Percentiles rank a stretch among this genome's conserved stretches.
These are phyloP conservation scores for Cercospora sojina DNA, from an alignment of 2,329 filamentous ascomycete genomes.

Conservation along the genomic window DNA sequence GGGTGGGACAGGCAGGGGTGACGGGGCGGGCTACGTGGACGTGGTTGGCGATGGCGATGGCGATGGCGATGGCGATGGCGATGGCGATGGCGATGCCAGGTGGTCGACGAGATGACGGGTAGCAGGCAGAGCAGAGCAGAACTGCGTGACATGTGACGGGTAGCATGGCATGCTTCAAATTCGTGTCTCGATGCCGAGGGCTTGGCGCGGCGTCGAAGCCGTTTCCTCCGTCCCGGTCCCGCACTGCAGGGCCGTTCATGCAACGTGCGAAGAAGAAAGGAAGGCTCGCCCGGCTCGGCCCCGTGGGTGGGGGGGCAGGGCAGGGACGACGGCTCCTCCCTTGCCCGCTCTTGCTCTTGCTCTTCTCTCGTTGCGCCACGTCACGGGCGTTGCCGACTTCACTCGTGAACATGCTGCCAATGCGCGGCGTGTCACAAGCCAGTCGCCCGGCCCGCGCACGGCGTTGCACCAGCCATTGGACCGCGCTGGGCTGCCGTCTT, in stretches of 20 bases:
- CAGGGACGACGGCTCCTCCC: not conserved
- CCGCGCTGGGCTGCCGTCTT: not conserved
- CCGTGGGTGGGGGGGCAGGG: not conserved
- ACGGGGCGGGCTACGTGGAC: not conserved
- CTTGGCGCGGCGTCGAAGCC: not conserved
- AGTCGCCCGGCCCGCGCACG: constrained; percentile 11
- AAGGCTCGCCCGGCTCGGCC: constrained; percentile 2
- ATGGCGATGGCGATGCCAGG: not conserved
- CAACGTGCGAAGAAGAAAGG: not conserved
- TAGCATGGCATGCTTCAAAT: not conserved
- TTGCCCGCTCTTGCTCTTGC: too few relatives aligned
- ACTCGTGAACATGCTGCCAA: constrained; percentile 6
- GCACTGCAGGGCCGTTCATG: constrained; percentile 5
- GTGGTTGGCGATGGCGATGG: not conserved
- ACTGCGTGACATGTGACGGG: not conserved
- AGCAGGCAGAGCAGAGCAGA: too few relatives aligned
- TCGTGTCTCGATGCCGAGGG: not conserved
- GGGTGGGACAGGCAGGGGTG: constrained; percentile 10
- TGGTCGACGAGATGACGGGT: not conserved
- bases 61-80: too few relatives aligned
- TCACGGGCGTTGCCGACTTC: not conserved
- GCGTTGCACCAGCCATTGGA: constrained; percentile 23
- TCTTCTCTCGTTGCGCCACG: constrained; percentile 6
- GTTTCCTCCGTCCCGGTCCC: not conserved
- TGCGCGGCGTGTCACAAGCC: constrained; percentile 8